A percentile compares a stretch with the other conserved stretches of the same genome.
These are phyloP conservation scores for Baorangia bicolor DNA, from an alignment of 768 basidiomycete species.

Conservation along the genomic window DNA sequence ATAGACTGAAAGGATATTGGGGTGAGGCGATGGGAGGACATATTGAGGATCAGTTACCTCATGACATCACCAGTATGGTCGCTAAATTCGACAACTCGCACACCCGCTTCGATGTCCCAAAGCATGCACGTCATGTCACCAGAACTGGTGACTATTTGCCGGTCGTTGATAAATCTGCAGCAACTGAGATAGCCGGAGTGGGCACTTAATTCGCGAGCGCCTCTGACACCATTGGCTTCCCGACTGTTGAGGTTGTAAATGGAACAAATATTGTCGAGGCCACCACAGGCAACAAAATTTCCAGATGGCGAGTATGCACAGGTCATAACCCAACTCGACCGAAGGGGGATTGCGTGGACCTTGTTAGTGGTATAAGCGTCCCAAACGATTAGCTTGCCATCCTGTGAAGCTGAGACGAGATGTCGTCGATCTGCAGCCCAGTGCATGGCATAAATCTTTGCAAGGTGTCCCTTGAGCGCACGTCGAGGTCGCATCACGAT, in stretches of 20 bases:
- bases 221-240: conserved; percentile 71
- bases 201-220: conserved; percentile 92
- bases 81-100: conserved; percentile 96
- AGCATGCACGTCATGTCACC: conserved; percentile 99
- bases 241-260: conserved; percentile 93
- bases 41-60: conserved; percentile 59
- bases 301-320: conserved; percentile 98
- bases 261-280: conserved; percentile 98
- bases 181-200: conserved; percentile 98
- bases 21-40: conserved; percentile 10
- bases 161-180: conserved; percentile 97
- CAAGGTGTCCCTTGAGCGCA: conserved; percentile 93
- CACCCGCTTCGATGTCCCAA: conserved; percentile 99
- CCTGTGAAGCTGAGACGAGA: conserved; percentile 98
- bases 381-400: conserved; percentile 99
- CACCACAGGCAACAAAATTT: conserved; percentile 97
- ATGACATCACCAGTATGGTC: conserved; percentile 99
- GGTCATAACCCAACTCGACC: conserved; percentile 99
- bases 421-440: conserved; percentile 98
- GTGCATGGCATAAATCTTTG: conserved; percentile 99
- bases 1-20: conserved; percentile 58
- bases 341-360: conserved; percentile 97
- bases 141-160: conserved; percentile 96
- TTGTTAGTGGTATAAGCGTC: conserved; percentile 99
- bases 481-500: conserved; percentile 96